phyloP scores from a whole-genome alignment of 2,329 filamentous ascomycete genomes.

The Penicillium palitans region DNA sequence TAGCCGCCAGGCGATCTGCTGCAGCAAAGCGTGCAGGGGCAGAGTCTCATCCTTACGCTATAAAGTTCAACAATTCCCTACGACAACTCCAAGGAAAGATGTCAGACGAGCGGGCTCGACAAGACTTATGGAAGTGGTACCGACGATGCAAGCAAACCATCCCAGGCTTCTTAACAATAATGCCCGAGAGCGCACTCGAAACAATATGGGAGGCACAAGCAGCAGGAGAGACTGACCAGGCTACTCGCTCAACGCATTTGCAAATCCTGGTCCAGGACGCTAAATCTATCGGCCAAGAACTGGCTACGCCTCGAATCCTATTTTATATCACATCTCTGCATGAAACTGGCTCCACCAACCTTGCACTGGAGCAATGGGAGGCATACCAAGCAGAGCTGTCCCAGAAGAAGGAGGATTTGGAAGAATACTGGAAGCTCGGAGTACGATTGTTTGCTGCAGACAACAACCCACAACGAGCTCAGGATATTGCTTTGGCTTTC shows the following conservation, averaged over 20 bases:
- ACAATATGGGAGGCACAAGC: conserved; percentile 63
- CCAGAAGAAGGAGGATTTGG: conserved; percentile 38
- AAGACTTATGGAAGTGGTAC: conserved; percentile 53
- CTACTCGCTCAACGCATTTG: conserved; percentile 59
- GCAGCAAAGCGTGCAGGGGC: conserved; percentile 38
- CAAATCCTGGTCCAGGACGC: conserved; percentile 66
- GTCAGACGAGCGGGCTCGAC: conserved; percentile 31
- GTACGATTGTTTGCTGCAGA: conserved; percentile 52
- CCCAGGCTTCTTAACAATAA: conserved; percentile 51
- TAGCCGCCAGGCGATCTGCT: conserved; percentile 26
- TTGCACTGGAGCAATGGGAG: conserved; percentile 66
- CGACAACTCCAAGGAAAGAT: conserved; percentile 31
- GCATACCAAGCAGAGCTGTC: conserved; percentile 57
- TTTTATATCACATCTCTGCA: conserved; percentile 69
- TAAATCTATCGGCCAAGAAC: conserved; percentile 55
- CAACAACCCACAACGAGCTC: conserved; percentile 50
- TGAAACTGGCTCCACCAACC: conserved; percentile 58
- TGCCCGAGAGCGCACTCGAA: conserved; percentile 64
- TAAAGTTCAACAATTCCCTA: conserved; percentile 44
- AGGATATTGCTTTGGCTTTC: conserved; percentile 50
- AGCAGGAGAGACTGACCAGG: conserved; percentile 47
- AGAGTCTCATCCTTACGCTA: conserved; percentile 41
- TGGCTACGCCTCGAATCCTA: conserved; percentile 62
- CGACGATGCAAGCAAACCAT: conserved; percentile 51
- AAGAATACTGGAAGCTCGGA: conserved; percentile 51